These are phyloP conservation scores for Chaetomium olivaceum DNA, from an alignment of 2,329 filamentous ascomycete species.

Conservation along the genomic window DNA sequence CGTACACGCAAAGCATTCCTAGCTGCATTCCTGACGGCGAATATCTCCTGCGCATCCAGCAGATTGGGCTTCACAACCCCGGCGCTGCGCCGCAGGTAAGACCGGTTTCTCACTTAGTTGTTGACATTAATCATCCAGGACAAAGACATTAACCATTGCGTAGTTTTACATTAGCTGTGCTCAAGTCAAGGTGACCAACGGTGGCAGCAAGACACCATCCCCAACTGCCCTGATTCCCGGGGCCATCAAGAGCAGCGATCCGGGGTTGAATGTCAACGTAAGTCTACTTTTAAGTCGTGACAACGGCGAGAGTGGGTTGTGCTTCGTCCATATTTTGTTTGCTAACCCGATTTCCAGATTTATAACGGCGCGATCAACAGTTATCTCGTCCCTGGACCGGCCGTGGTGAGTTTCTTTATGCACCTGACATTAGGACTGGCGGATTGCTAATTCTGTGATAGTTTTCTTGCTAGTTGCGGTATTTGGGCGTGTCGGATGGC, in stretches of 20 bases:
- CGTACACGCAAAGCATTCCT: constrained; percentile 49
- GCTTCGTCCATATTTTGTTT: neutral
- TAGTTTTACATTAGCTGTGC: constrained; percentile 42
- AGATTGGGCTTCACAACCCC: constrained; percentile 60
- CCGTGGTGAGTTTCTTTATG: constrained; percentile 19
- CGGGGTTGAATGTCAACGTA: constrained; percentile 49
- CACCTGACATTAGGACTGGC: neutral
- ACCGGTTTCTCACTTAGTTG: constrained; percentile 26
- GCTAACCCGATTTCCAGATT: constrained; percentile 11
- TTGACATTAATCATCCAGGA: too few relatives aligned
- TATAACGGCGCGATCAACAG: constrained; percentile 19
- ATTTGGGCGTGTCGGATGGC: neutral
- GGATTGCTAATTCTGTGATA: neutral
- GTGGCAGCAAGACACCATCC: constrained; percentile 38
- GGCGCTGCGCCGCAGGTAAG: constrained; percentile 27
- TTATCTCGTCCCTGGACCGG: constrained; percentile 24
- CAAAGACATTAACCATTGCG: constrained; percentile 43
- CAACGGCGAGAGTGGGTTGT: neutral
- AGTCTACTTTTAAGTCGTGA: constrained; percentile 19
- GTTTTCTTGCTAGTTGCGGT: constrained; percentile 6
- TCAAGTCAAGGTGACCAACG: constrained; percentile 48
- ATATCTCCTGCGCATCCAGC: constrained; percentile 61
- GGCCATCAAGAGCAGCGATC: constrained; percentile 45
- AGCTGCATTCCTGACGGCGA: constrained; percentile 55
- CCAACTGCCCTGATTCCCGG: constrained; percentile 44